Percentiles rank a stretch among this genome's conserved stretches.
phyloP scores from a whole-genome alignment of 495 filamentous ascomycete species.

The Jackrogersella minutella region DNA sequence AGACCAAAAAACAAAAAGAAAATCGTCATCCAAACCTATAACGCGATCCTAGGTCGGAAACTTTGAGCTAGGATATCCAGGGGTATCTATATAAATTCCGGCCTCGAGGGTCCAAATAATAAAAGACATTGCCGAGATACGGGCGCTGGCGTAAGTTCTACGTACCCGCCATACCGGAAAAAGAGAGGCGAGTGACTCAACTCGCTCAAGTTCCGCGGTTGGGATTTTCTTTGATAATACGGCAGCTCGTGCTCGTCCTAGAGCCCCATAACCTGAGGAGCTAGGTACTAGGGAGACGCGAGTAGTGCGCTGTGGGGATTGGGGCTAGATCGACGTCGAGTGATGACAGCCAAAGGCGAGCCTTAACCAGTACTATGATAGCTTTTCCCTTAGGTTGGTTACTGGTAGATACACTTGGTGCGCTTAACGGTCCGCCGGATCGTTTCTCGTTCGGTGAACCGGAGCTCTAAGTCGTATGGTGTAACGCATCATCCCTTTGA shows the following conservation, averaged over 20 bases:
- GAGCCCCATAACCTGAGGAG: constrained; percentile 2
- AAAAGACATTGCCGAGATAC: constrained; percentile 31
- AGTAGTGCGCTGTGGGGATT: constrained; percentile 27
- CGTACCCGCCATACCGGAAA: constrained; percentile 35
- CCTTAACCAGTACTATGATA: constrained; percentile 8
- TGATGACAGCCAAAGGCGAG: constrained; percentile 35
- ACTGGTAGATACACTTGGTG: too few species aligned
- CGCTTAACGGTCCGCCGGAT: constrained; percentile 37
- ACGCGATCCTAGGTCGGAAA: background rate
- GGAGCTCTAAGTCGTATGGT: constrained; percentile 37
- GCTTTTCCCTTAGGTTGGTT: background rate
- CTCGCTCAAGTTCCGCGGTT: constrained; percentile 24
- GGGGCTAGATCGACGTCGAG: constrained; percentile 37
- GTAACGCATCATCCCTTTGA: background rate
- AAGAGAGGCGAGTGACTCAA: constrained; percentile 17
- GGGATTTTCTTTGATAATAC: constrained; percentile 5
- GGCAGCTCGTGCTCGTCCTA: constrained; percentile 21
- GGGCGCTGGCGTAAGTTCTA: background rate
- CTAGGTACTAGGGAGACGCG: constrained; percentile 1
- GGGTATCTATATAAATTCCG: constrained; percentile 19
- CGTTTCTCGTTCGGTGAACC: constrained; percentile 37
- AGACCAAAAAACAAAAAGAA: too few species aligned
- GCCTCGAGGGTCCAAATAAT: constrained; percentile 4
- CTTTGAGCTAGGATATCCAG: constrained; percentile 12
- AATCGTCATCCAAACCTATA: constrained; percentile 15